Conservation (phyloP, 2,329 filamentous ascomycete genomes). For the Rhynchosporium secalis region DNA sequence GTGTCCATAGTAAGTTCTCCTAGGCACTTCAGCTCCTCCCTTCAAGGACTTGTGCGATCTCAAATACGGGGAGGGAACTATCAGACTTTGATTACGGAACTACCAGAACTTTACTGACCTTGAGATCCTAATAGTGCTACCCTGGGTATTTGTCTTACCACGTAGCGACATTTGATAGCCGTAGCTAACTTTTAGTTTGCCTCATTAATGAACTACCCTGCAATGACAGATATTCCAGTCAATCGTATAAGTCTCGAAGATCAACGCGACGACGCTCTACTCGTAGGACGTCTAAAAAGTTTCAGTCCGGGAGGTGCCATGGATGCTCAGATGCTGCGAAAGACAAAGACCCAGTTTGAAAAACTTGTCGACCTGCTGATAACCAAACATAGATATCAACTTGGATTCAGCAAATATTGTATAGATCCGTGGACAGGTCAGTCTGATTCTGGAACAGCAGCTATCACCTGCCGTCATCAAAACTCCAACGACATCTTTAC, state of each 20-base stretch:
- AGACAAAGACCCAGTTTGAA: not conserved
- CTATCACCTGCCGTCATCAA: not conserved
- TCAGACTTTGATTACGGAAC: too few relatives aligned
- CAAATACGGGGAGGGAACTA: too few relatives aligned
- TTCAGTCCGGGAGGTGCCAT: not conserved
- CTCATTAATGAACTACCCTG: not conserved
- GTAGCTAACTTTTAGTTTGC: not conserved
- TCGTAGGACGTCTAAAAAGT: not conserved
- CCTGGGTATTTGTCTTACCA: not conserved
- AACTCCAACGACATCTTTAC: not conserved
- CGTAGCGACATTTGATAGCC: not conserved
- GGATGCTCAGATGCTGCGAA: not conserved
- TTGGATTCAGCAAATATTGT: not conserved
- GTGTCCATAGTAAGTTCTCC: not conserved
- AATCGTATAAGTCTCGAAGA: not conserved
- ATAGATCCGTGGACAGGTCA: not conserved
- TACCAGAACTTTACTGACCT: too few relatives aligned
- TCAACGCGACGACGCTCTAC: not conserved
- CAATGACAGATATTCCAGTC: not conserved
- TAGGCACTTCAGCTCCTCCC: too few relatives aligned
- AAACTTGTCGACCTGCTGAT: not conserved
- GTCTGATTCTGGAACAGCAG: not conserved
- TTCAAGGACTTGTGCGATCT: too few relatives aligned
- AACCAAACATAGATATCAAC: not conserved
- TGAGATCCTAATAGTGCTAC: not conserved